Conservation (phyloP, 106 monocot species). For the Posidonia australis region DNA sequence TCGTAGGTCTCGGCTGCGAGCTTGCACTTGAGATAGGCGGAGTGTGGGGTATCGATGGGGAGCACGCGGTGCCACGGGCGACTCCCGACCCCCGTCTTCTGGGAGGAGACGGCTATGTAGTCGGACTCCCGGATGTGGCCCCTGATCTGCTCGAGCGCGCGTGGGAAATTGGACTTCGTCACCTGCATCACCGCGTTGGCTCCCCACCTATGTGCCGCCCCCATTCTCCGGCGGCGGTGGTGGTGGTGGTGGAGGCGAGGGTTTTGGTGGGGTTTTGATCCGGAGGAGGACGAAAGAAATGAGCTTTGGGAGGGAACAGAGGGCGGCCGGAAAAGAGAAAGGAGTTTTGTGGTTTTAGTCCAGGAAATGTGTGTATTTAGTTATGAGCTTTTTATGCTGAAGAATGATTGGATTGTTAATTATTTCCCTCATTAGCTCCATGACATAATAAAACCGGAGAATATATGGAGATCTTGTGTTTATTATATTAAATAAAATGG, state of each 20-base stretch:
- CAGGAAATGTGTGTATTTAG: too few relatives aligned
- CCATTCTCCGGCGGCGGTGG: background rate
- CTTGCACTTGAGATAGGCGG: constrained; percentile 81
- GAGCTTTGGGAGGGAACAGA: too few relatives aligned
- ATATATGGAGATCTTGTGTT: too few relatives aligned
- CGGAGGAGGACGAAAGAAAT: too few relatives aligned
- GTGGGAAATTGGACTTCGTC: constrained; percentile 60
- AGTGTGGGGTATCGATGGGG: constrained; percentile 59
- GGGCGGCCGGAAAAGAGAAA: too few relatives aligned
- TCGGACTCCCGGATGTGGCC: constrained; percentile 46
- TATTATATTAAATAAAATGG: too few relatives aligned
- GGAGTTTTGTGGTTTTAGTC: too few relatives aligned
- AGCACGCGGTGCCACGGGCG: constrained; percentile 42
- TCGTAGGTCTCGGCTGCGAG: constrained; percentile 73
- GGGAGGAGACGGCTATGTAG: constrained; percentile 63
- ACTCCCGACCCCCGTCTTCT: constrained; percentile 38
- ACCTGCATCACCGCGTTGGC: constrained; percentile 34
- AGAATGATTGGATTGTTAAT: too few relatives aligned
- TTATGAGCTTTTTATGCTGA: too few relatives aligned
- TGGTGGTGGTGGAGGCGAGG: background rate
- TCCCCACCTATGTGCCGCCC: background rate
- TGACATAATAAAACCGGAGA: too few relatives aligned
- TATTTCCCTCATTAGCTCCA: too few relatives aligned
- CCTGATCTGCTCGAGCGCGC: constrained; percentile 33
- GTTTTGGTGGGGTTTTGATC: background rate